phyloP scores from a whole-genome alignment of 306 rosid genomes.

The Trifolium repens region DNA sequence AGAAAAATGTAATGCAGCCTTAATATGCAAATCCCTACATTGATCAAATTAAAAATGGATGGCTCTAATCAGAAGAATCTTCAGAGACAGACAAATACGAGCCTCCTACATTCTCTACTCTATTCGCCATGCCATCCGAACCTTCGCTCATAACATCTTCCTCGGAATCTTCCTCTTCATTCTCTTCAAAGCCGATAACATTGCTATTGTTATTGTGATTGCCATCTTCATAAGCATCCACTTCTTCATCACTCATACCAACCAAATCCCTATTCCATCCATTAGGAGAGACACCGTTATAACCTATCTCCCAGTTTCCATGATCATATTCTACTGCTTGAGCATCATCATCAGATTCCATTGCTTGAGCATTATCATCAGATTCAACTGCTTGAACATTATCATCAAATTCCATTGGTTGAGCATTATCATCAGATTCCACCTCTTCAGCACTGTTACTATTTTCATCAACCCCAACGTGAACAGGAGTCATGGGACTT shows the following conservation, averaged over 20 bases:
- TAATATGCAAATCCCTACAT: slow-evolving; percentile 35
- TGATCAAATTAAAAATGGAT: slow-evolving; percentile 37
- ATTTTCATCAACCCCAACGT: slow-evolving; percentile 58
- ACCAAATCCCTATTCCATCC: slow-evolving; percentile 66
- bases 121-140: slow-evolving; percentile 65
- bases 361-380: neutral
- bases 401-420: neutral
- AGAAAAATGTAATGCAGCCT: slow-evolving; percentile 57
- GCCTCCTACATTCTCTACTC: slow-evolving; percentile 62
- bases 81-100: slow-evolving; percentile 73
- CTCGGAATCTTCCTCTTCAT: slow-evolving; percentile 70
- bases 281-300: slow-evolving; percentile 57
- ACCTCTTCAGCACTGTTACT: slow-evolving; percentile 64
- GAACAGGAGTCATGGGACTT: slow-evolving; percentile 44
- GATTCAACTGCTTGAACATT: neutral
- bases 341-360: slow-evolving; percentile 78
- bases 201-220: neutral
- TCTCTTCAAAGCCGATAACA: slow-evolving; percentile 52
- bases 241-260: slow-evolving; percentile 79
- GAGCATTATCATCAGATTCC: slow-evolving; percentile 70
- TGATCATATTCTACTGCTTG: slow-evolving; percentile 81
- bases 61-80: slow-evolving; percentile 77
- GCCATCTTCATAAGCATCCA: slow-evolving; percentile 78
- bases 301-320: slow-evolving; percentile 86
- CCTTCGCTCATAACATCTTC: slow-evolving; percentile 74